A percentile compares a stretch with the other conserved stretches of the same genome.
Conservation (phyloP, 805 yeast genomes). For the Lipomyces yamadae region DNA sequence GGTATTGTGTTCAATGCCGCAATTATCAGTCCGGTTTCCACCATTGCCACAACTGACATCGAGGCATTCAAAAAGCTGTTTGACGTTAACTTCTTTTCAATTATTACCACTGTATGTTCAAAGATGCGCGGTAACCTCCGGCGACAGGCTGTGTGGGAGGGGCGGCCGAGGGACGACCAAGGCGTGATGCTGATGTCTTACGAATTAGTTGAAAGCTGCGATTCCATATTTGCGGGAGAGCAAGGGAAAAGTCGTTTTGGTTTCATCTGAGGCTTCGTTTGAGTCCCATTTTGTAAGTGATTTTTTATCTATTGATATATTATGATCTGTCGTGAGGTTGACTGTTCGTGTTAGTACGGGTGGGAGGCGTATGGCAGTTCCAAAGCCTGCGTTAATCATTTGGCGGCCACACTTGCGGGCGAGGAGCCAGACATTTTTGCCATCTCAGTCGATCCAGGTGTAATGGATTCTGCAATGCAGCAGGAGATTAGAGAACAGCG, state of each 20-base stretch:
- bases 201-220: slow-evolving; percentile 44
- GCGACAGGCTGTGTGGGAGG: too few species aligned
- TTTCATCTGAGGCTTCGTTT: slow-evolving; percentile 78
- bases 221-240: slow-evolving; percentile 62
- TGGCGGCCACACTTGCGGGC: slow-evolving; percentile 65
- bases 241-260: slow-evolving; percentile 70
- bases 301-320: not conserved
- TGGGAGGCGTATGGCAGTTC: slow-evolving; percentile 95
- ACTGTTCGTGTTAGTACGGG: slow-evolving; percentile 51
- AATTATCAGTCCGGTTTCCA: slow-evolving; percentile 74
- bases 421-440: slow-evolving; percentile 67
- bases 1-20: slow-evolving; percentile 74
- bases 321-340: not conserved
- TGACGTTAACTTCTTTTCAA: slow-evolving; percentile 79
- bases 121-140: too few species aligned
- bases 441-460: slow-evolving; percentile 90
- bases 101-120: slow-evolving; percentile 51
- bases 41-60: slow-evolving; percentile 56
- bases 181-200: not conserved
- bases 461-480: slow-evolving; percentile 92
- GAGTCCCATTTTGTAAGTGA: slow-evolving; percentile 32
- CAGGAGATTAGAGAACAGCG: slow-evolving; percentile 68
- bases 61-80: slow-evolving; percentile 65
- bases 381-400: slow-evolving; percentile 87
- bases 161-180: not conserved